phyloP scores from a whole-genome alignment of 179 eudicot genomes.

The Pouteria campechiana region DNA sequence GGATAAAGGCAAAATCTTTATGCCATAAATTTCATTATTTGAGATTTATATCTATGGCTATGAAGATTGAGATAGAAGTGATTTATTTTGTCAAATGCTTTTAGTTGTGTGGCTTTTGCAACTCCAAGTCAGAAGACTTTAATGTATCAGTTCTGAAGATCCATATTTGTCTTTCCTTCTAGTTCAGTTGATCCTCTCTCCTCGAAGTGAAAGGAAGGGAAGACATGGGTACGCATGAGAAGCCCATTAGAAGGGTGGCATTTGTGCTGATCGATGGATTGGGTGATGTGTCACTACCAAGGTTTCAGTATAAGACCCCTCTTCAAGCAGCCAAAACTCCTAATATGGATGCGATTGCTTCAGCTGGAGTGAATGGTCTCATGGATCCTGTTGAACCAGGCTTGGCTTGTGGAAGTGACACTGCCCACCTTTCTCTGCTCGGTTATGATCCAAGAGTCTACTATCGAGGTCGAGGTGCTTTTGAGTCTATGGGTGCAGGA shows the following conservation, averaged over 20 bases:
- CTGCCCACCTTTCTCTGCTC: constrained; percentile 90
- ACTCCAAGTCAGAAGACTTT: too few relatives aligned
- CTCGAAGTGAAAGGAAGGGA: too few relatives aligned
- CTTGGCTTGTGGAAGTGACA: constrained; percentile 94
- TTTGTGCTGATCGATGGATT: constrained; percentile 80
- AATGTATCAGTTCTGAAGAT: too few relatives aligned
- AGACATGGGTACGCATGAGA: constrained; percentile 33
- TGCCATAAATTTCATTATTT: too few relatives aligned
- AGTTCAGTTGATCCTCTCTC: too few relatives aligned
- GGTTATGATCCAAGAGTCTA: constrained; percentile 96
- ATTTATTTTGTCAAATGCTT: too few relatives aligned
- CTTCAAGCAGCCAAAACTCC: constrained; percentile 59
- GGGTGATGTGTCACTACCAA: constrained; percentile 87
- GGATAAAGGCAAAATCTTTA: too few relatives aligned
- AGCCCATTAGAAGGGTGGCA: constrained; percentile 70
- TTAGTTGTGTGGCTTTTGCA: too few relatives aligned
- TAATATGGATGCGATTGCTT: constrained; percentile 79
- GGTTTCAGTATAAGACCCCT: constrained; percentile 67
- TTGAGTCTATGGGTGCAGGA: constrained; percentile 99
- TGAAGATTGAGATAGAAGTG: too few relatives aligned
- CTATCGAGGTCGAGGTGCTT: constrained; percentile 96
- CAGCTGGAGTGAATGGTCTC: constrained; percentile 92
- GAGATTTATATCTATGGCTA: too few relatives aligned
- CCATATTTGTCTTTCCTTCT: too few relatives aligned
- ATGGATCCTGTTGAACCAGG: constrained; percentile 99